Conservation (phyloP, 192 early-diverging fungal genomes). For the Entomortierella parvispora region DNA sequence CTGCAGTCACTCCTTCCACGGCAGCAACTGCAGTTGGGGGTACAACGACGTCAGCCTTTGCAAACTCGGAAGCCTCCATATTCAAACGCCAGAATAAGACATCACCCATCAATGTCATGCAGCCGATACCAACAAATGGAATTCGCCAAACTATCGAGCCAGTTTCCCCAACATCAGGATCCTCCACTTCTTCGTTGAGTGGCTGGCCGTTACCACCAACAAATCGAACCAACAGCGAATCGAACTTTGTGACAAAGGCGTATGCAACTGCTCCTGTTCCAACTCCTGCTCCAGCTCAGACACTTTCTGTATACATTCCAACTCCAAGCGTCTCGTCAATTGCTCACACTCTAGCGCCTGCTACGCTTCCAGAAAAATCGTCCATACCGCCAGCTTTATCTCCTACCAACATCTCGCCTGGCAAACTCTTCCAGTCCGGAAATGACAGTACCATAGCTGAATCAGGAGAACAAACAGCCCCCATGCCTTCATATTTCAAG, state of each 20-base stretch:
- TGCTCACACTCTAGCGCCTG: too few species aligned
- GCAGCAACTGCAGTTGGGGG: not conserved
- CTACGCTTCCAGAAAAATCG: too few species aligned
- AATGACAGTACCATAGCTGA: slow-evolving; percentile 7
- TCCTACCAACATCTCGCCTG: not conserved
- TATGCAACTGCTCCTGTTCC: not conserved
- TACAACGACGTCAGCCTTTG: not conserved
- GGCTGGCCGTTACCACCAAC: too few species aligned
- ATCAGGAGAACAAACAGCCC: slow-evolving; percentile 6
- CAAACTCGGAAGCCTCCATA: too few species aligned
- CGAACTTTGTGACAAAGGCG: not conserved
- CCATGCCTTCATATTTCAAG: slow-evolving; percentile 24
- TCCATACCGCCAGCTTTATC: not conserved
- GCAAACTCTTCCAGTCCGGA: slow-evolving; percentile 16
- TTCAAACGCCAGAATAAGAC: too few species aligned
- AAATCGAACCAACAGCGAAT: not conserved
- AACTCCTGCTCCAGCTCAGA: not conserved
- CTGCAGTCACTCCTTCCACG: not conserved
- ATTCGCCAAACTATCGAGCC: too few species aligned
- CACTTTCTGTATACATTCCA: too few species aligned
- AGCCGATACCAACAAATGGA: too few species aligned
- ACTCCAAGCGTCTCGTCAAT: too few species aligned
- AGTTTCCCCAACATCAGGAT: too few species aligned
- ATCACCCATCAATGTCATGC: too few species aligned
- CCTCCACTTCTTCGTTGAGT: too few species aligned